Conservation (phyloP, 106 monocot species). For the Acorus gramineus region DNA sequence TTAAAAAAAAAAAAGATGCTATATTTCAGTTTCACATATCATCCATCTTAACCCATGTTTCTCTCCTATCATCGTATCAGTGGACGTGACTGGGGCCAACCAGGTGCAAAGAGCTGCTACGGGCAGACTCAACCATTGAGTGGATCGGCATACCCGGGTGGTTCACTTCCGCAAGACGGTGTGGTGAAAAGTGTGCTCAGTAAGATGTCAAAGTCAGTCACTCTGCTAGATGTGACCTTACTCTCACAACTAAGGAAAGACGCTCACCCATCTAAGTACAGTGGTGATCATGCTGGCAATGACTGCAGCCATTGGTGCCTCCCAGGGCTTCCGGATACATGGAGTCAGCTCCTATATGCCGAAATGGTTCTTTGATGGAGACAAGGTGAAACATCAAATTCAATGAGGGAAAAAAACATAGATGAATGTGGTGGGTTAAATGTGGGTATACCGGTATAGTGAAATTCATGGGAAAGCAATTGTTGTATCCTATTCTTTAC, state of each 20-base stretch:
- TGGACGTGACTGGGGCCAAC: slow-evolving; percentile 52
- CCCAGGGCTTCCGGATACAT: slow-evolving; percentile 86
- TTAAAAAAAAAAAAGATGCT: too few species aligned
- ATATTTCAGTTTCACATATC: too few species aligned
- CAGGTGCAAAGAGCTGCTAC: slow-evolving; percentile 33
- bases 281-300: slow-evolving; percentile 52
- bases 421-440: too few species aligned
- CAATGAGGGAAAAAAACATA: not conserved
- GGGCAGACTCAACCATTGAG: slow-evolving; percentile 46
- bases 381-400: not conserved
- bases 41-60: too few species aligned
- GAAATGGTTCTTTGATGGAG: slow-evolving; percentile 20
- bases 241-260: slow-evolving; percentile 89
- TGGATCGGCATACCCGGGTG: slow-evolving; percentile 53
- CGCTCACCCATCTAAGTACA: slow-evolving; percentile 72
- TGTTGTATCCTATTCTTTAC: too few species aligned
- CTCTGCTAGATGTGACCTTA: slow-evolving; percentile 72
- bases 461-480: too few species aligned
- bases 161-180: slow-evolving; percentile 41
- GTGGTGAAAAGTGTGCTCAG: slow-evolving; percentile 48
- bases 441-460: too few species aligned
- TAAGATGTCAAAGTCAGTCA: slow-evolving; percentile 47
- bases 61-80: not conserved
- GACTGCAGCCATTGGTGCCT: slow-evolving; percentile 99
- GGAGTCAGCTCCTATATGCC: slow-evolving; percentile 84